Base-by-base conservation (phyloP, 768 basidiomycete species). In the Podaxis pistillaris region DNA sequence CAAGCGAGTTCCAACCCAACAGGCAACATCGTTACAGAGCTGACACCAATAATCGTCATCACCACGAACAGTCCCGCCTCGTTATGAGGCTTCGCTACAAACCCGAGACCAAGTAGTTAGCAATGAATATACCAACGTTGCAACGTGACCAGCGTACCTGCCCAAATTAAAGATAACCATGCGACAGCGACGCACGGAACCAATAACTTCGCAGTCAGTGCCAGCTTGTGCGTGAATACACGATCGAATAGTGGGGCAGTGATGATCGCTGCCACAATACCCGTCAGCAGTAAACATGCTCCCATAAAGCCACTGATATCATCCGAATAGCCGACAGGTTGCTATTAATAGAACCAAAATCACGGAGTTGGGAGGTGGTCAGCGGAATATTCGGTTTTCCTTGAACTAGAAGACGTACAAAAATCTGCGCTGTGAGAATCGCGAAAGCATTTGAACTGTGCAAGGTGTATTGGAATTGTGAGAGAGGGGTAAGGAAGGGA, bases 161-260 rank as follows among this genome's bases (percentile, higher is more conserved):
- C 91, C 93, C 91, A 94, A 36, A 94, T 87, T 17, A 94, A 74
- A 4, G 85, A 83, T 13, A 94, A 71, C 91, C 91, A 94, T 24
- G 79, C 78, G 1, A 68, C 78, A 15, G 80, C 87, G 4, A 90
- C 76, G 49, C 87, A 69, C 1, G 91, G 91, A 15, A 86, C 80
- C 9, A 91, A 68, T 0, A 84, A 62, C 60, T 88, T 90, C 58
- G 80, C 67, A 2, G 86, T 83, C 11, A 84, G 64, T 0, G 85
- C 89, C 41, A 93, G 79, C 63, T 85, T 85, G 65, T 87, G 82
- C 9, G 90, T 93, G 64, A 94, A 84, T n/a, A 93, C 84, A 19
- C 92, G 86, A 68, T 94, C 93, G 68, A 93, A 88, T 3, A 93
- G 72, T 0, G 93, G 93, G 0, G 92, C 85, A 0, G 87, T 83